These are phyloP conservation scores for Beauveria bassiana DNA, from an alignment of 2,329 filamentous ascomycete genomes.

Conservation along the genomic window DNA sequence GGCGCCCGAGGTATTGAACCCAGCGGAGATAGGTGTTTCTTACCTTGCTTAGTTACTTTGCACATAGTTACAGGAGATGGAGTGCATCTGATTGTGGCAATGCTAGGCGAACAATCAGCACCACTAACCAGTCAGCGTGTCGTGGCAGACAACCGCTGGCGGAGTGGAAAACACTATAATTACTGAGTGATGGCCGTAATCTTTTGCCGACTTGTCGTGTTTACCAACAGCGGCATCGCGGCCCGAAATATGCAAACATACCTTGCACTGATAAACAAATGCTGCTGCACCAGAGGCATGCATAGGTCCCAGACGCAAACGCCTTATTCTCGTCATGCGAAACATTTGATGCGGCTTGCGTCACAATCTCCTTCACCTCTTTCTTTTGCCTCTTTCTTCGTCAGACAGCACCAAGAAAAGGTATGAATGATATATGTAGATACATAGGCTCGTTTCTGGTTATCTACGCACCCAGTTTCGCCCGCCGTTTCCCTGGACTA, in stretches of 20 bases:
- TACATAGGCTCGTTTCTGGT: neutral
- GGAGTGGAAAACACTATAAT: neutral
- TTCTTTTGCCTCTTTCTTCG: neutral
- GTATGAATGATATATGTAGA: neutral
- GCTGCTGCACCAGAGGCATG: neutral
- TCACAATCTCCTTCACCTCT: neutral
- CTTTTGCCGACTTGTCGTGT: neutral
- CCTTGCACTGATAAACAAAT: neutral
- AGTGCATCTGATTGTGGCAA: neutral
- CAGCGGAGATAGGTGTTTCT: neutral
- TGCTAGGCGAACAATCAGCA: neutral
- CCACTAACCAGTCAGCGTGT: neutral
- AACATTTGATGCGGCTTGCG: neutral
- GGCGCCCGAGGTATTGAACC: neutral
- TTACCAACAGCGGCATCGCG: neutral
- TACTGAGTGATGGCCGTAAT: neutral
- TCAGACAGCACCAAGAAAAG: neutral
- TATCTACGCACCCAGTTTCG: neutral
- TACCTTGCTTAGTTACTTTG: neutral
- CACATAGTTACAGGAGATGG: neutral
- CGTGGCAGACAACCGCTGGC: neutral
- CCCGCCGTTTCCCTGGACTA: neutral
- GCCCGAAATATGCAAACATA: neutral
- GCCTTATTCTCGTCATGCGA: neutral
- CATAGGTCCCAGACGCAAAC: too few relatives aligned